A percentile compares a stretch with the other conserved stretches of the same genome.
phyloP scores from a whole-genome alignment of 2,329 filamentous ascomycete genomes.

The Pseudopithomyces chartarum region DNA sequence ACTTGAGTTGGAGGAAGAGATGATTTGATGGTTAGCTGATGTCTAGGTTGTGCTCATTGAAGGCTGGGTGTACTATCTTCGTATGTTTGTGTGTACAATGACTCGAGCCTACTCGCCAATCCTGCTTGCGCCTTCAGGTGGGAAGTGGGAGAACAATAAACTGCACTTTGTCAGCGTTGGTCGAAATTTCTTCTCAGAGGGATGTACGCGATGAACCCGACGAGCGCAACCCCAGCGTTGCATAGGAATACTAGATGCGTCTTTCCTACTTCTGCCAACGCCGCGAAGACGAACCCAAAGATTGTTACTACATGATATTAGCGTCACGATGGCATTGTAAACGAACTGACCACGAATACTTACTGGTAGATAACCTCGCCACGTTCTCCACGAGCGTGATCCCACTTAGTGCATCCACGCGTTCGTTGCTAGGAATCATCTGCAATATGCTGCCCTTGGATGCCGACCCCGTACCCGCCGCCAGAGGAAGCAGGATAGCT shows the following conservation, averaged over 20 bases:
- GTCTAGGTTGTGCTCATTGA: too few relatives aligned
- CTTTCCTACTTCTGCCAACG: conserved; percentile 63
- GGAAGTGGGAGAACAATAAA: not conserved
- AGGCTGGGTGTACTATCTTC: too few relatives aligned
- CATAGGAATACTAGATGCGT: conserved; percentile 68
- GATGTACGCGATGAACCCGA: conserved; percentile 1
- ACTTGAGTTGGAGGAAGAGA: too few relatives aligned
- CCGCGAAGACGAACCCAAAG: conserved; percentile 71
- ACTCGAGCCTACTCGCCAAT: not conserved
- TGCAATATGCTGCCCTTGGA: conserved; percentile 76
- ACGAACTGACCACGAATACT: conserved; percentile 4
- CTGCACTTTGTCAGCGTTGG: not conserved
- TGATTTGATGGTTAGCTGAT: too few relatives aligned
- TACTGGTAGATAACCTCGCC: conserved; percentile 62
- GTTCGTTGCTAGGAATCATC: conserved; percentile 66
- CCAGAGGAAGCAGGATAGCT: conserved; percentile 68
- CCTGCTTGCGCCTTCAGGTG: not conserved
- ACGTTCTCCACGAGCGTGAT: conserved; percentile 74
- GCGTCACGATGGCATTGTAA: not conserved
- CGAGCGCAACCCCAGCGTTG: conserved; percentile 57
- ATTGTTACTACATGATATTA: conserved; percentile 54
- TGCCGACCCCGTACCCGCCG: conserved; percentile 70
- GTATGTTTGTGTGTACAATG: too few relatives aligned
- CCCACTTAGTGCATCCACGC: conserved; percentile 69
- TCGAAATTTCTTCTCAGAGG: too few relatives aligned